These are phyloP conservation scores for Penicillium sp. DNA, from an alignment of 2,329 filamentous ascomycete species.

Conservation along the genomic window DNA sequence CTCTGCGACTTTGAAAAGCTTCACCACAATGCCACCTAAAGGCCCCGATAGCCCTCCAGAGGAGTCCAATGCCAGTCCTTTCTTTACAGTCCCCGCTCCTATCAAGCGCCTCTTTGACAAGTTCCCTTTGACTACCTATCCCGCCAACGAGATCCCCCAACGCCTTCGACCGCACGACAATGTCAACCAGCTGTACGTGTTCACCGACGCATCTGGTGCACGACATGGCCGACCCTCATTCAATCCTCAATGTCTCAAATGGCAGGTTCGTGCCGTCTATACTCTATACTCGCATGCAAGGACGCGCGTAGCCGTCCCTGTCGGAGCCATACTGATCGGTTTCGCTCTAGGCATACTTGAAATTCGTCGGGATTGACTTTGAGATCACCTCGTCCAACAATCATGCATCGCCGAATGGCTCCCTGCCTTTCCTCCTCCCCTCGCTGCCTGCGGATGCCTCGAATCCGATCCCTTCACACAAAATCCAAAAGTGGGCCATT, in stretches of 20 bases:
- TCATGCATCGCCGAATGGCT: slow-evolving; percentile 80
- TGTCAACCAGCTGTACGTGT: slow-evolving; percentile 63
- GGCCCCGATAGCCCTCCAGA: slow-evolving; percentile 5
- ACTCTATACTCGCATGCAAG: neutral
- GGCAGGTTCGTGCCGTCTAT: slow-evolving; percentile 60
- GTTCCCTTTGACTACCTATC: slow-evolving; percentile 71
- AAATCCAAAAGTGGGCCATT: slow-evolving; percentile 60
- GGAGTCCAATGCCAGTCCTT: slow-evolving; percentile 20
- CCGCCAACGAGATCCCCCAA: slow-evolving; percentile 63
- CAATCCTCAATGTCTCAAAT: slow-evolving; percentile 89
- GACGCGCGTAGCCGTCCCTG: neutral
- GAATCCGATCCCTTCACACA: slow-evolving; percentile 52
- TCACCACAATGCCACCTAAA: slow-evolving; percentile 22
- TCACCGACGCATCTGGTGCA: slow-evolving; percentile 59
- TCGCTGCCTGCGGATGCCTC: slow-evolving; percentile 33
- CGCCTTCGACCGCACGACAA: slow-evolving; percentile 43
- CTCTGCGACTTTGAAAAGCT: neutral
- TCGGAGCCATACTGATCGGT: slow-evolving; percentile 7
- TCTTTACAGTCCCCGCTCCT: slow-evolving; percentile 52
- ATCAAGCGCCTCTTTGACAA: slow-evolving; percentile 74
- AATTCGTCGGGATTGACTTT: slow-evolving; percentile 63
- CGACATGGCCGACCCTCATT: slow-evolving; percentile 60
- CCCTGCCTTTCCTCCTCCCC: slow-evolving; percentile 78
- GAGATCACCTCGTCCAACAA: slow-evolving; percentile 67
- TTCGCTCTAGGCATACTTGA: slow-evolving; percentile 62